Conservation (phyloP, 2,329 filamentous ascomycete species). For the Cladosporium sphaerospermum region DNA sequence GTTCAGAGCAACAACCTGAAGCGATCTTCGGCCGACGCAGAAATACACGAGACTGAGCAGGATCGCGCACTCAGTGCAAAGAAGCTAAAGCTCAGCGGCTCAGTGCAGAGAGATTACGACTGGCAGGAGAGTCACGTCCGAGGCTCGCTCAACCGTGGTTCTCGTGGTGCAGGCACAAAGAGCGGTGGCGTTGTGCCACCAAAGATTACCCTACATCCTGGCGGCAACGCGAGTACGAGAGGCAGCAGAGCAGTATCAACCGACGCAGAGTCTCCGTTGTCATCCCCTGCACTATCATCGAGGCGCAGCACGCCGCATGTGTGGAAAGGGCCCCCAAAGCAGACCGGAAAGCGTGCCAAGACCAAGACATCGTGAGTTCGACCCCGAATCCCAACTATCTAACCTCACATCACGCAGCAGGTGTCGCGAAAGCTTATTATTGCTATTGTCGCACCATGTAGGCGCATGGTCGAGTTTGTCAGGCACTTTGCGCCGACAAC, state of each 20-base stretch:
- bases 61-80: constrained; percentile 25
- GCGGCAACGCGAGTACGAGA: constrained; percentile 17
- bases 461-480: constrained; percentile 16
- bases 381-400: constrained; percentile 9
- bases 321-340: constrained; percentile 20
- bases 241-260: constrained; percentile 23
- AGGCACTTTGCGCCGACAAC: constrained; percentile 16
- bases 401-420: constrained; percentile 6
- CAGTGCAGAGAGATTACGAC: constrained; percentile 23
- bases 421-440: background rate
- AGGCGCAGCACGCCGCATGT: constrained; percentile 25
- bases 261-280: constrained; percentile 29
- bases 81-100: constrained; percentile 29
- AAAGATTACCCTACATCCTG: constrained; percentile 19
- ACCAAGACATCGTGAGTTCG: constrained; percentile 35
- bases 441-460: constrained; percentile 8
- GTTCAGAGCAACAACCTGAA: constrained; percentile 25
- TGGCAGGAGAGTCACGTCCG: constrained; percentile 30
- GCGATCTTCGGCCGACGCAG: constrained; percentile 32
- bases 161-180: constrained; percentile 11
- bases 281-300: constrained; percentile 25
- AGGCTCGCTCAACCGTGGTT: background rate
- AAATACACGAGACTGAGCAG: constrained; percentile 22
- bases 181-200: constrained; percentile 19
- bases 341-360: constrained; percentile 30